Evolutionary conservation across 2,329 filamentous ascomycete genomes (phyloP), one percentile per base, ranked within the genome.

Genomic region (Nemania sp.): DNA sequence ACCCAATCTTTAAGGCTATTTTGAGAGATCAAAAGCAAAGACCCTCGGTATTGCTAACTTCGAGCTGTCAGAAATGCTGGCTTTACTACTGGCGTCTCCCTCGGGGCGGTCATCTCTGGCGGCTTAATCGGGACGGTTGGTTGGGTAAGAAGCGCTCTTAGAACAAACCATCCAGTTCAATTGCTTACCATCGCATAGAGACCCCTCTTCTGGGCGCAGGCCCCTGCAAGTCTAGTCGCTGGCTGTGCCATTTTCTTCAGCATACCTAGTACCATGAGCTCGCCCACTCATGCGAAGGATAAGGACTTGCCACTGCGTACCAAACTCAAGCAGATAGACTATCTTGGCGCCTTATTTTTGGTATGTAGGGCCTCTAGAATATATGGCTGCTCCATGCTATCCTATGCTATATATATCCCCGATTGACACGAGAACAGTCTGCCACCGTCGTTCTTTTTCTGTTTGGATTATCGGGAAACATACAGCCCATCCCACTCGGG

Each of bases 181-280:
- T 35, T 22, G 54, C 73, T 75, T 26, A 74, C 58, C 13, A 11
- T 64, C 47, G 41, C 8, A 29, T 45, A 67, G 73, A 92, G 92
- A 86, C 92, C 88, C 4, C 80, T 97, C 1, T 96, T 96, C 77
- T 90, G 89, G 82, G 79, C 89, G 3, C 93, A 97, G 77, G 85
- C 88, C 1, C 92, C 92, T 0, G 73, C 91, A 2, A 84, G 87
- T 4, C 70, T 93, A 1, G 43, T 89, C 1, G 87, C 89, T 2
- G 92, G 90, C 0, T 74, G 88, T 0, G 84, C 86, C 0, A 83
- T 94, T 1, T 89, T 90, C 64, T 79, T 92, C 26, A 88, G 88
- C 59, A 88, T 96, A 20, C 92, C 93, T 0, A 72, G 67, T n/a
- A 72, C 70, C 1, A 70, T 78, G 59, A 69, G 18, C 26, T 65